Conservation (phyloP, 495 filamentous ascomycete genomes). For the Aspergillus steynii region DNA sequence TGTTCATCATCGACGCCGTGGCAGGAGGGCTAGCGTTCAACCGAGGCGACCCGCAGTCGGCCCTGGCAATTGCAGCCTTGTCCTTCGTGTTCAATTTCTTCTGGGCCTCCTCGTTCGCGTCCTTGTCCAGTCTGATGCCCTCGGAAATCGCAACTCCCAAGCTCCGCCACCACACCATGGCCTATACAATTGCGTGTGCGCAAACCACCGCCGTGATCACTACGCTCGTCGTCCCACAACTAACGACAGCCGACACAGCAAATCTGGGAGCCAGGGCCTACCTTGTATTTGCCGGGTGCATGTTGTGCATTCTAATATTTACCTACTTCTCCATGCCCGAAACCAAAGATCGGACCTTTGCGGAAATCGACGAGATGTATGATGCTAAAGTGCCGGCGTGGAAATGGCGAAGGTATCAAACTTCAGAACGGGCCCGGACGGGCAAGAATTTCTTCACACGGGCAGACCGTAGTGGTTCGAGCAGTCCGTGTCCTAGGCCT, state of each 20-base stretch:
- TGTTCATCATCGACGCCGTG: slow-evolving; percentile 30
- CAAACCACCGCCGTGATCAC: slow-evolving; percentile 40
- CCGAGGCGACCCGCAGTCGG: slow-evolving; percentile 18
- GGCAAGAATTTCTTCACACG: slow-evolving; percentile 13
- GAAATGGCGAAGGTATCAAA: slow-evolving; percentile 38
- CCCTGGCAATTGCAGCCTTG: slow-evolving; percentile 26
- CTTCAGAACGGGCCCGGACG: slow-evolving; percentile 10
- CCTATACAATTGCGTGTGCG: slow-evolving; percentile 40
- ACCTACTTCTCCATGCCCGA: slow-evolving; percentile 54
- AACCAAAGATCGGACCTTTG: slow-evolving; percentile 51
- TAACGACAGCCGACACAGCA: slow-evolving; percentile 41
- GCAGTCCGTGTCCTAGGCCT: neutral
- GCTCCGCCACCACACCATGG: slow-evolving; percentile 41
- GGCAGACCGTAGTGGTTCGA: slow-evolving; percentile 9
- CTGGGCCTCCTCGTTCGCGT: slow-evolving; percentile 39
- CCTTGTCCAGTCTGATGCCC: slow-evolving; percentile 36
- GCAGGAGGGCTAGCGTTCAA: slow-evolving; percentile 33
- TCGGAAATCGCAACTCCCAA: slow-evolving; percentile 44
- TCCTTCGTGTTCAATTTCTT: slow-evolving; percentile 43
- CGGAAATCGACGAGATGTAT: slow-evolving; percentile 58
- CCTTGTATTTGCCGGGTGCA: slow-evolving; percentile 39
- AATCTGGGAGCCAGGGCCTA: slow-evolving; percentile 40
- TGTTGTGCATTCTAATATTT: slow-evolving; percentile 45
- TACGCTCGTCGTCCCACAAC: slow-evolving; percentile 35
- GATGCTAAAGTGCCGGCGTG: slow-evolving; percentile 45